Base-by-base conservation (phyloP, 257 asterid species). In the Solanum lycopersicoides region DNA sequence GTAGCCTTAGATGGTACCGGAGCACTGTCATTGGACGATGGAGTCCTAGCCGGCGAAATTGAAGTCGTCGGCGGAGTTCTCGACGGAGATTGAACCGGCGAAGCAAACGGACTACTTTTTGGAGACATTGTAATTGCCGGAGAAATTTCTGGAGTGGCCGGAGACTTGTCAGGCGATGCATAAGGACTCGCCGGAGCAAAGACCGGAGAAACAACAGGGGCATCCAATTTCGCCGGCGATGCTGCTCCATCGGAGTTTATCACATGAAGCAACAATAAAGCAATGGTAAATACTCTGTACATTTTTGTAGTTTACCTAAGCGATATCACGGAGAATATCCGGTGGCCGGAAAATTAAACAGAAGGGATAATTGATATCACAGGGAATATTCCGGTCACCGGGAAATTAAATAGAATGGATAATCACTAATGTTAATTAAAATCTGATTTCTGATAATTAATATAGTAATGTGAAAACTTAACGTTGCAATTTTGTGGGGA, bases 151-250 rank as follows among this genome's bases (percentile, higher is more conserved):
- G 92, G 68, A 82, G 88, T 30, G 68, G 83, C 89, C 85, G 96
- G 95, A 91, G 98, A 91, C 89, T 88, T 90, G 16, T 91, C 25
- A 45, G 96, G 96, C 88, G 95, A 87, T 77, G 90, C 4, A 44
- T 77, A 59, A 77, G n/a, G 60, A 77, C 23, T 25, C 63, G 79
- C 68, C 87, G 91, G 88, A 65, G 89, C 13, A 89, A 84, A 76
- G 93, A 66, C 42, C 88, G 91, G 89, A 75, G 91, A 34, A 89
- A 86, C 37, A 3, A 89, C 84, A 21, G 91, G 93, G 9, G 91
- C 14, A 42, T 45, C 83, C 21, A 89, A 13, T 35, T 42, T 83
- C 1, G 86, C 12, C 63, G 93, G 89, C 0, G 92, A 79, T 82
- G 91, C 84, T 3, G 96, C 93, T 50, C 90, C 69, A 91, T 91